phyloP scores from a whole-genome alignment of 176 grass and related monocot species.

The Lolium perenne region DNA sequence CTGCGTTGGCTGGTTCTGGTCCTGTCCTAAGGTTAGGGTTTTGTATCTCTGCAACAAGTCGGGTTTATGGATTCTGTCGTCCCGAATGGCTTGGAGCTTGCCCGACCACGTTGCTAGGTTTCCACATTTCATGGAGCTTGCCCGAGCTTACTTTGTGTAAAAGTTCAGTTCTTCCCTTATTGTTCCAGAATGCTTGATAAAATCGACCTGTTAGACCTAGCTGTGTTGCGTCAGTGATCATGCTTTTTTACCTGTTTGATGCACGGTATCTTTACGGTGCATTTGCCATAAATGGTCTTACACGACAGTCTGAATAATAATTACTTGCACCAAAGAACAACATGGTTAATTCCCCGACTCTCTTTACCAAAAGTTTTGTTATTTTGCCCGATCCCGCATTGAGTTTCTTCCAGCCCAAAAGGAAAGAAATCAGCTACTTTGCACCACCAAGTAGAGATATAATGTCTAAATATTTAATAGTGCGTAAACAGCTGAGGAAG shows the following conservation, averaged over 20 bases:
- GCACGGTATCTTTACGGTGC: neutral
- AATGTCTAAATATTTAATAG: slow-evolving; percentile 14
- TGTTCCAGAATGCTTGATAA: neutral
- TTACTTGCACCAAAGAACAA: neutral
- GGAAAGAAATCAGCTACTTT: neutral
- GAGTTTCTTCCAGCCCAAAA: neutral
- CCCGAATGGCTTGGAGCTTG: neutral
- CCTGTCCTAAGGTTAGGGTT: slow-evolving; percentile 1
- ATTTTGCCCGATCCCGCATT: neutral
- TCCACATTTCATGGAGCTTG: no score
- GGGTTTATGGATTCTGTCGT: neutral
- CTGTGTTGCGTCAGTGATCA: no score
- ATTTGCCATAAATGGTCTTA: neutral
- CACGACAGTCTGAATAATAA: neutral
- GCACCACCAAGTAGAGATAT: neutral
- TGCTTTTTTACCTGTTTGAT: neutral
- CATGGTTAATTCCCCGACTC: neutral
- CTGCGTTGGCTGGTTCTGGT: neutral
- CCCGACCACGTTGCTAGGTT: no score
- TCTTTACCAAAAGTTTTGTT: neutral
- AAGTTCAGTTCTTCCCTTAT: neutral
- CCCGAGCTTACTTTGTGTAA: no score
- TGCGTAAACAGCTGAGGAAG: neutral
- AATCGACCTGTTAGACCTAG: neutral
- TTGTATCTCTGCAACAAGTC: neutral